Conservation (phyloP, 768 basidiomycete species). For the Naganishia friedmannii region DNA sequence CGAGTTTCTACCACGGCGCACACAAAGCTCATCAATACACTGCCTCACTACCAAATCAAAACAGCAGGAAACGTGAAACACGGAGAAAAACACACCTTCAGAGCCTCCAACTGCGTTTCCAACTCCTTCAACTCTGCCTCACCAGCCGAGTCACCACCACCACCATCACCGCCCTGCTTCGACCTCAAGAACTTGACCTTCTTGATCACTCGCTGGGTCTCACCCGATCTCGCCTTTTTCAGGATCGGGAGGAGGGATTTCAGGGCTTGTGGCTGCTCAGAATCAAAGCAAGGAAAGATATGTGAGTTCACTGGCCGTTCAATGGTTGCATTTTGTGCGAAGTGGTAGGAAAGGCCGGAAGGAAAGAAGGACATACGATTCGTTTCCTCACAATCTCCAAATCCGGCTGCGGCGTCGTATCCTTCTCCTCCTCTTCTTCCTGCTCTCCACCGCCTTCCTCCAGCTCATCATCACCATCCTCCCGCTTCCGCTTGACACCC, state of each 20-base stretch:
- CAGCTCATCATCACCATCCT: not conserved
- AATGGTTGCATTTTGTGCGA: slow-evolving; percentile 58
- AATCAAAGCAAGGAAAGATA: not conserved
- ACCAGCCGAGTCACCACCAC: slow-evolving; percentile 52
- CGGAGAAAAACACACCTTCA: slow-evolving; percentile 61
- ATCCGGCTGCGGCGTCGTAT: not conserved
- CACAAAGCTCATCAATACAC: too few relatives aligned
- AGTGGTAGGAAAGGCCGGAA: slow-evolving; percentile 58
- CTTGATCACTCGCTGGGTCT: slow-evolving; percentile 78
- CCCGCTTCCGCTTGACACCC: not conserved
- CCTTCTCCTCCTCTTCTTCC: slow-evolving; percentile 9
- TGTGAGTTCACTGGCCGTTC: slow-evolving; percentile 54
- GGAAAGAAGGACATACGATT: slow-evolving; percentile 33
- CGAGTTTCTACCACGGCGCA: slow-evolving; percentile 56
- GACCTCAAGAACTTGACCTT: slow-evolving; percentile 70
- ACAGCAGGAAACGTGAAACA: not conserved
- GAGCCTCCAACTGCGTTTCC: slow-evolving; percentile 61
- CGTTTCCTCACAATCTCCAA: slow-evolving; percentile 27
- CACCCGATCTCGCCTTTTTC: slow-evolving; percentile 76
- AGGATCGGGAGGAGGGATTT: slow-evolving; percentile 71
- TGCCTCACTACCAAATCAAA: not conserved
- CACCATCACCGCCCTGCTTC: slow-evolving; percentile 39
- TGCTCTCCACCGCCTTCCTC: not conserved
- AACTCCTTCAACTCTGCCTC: slow-evolving; percentile 56
- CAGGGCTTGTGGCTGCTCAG: slow-evolving; percentile 66